phyloP scores from a whole-genome alignment of 2,329 filamentous ascomycete genomes.

The Alternaria triticimaculans region DNA sequence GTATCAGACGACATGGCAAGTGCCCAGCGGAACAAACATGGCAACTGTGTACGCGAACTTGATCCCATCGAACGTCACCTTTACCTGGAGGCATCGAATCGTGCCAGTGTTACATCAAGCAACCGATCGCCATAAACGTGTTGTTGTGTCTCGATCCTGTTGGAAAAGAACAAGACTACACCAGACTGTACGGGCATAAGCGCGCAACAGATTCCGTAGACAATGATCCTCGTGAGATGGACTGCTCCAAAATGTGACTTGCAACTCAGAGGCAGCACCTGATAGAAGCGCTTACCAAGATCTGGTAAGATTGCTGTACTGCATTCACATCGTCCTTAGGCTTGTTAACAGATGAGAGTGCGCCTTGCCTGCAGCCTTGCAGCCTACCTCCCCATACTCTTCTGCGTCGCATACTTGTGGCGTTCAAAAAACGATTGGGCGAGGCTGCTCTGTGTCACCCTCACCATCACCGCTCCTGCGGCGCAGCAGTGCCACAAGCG shows the following conservation, averaged over 20 bases:
- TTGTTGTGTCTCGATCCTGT: neutral
- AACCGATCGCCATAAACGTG: neutral
- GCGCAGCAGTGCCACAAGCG: constrained; percentile 11
- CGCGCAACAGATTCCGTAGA: too few species aligned
- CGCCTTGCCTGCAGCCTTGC: neutral
- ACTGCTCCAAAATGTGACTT: neutral
- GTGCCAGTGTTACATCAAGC: neutral
- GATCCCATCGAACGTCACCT: neutral
- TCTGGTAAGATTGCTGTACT: neutral
- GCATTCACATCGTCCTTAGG: neutral
- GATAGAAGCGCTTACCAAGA: neutral
- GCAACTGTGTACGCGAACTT: too few species aligned
- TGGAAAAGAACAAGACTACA: neutral
- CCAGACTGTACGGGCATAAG: neutral
- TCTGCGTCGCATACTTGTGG: neutral
- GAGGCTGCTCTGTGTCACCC: neutral
- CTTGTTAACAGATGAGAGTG: neutral
- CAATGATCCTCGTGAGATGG: neutral
- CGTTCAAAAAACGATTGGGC: neutral
- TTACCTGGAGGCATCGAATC: neutral
- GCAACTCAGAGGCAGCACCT: neutral
- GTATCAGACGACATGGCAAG: neutral
- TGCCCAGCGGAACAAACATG: neutral
- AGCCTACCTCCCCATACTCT: neutral
- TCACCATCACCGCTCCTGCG: neutral